phyloP scores from a whole-genome alignment of 2,329 filamentous ascomycete genomes.

The Fusarium globosum region DNA sequence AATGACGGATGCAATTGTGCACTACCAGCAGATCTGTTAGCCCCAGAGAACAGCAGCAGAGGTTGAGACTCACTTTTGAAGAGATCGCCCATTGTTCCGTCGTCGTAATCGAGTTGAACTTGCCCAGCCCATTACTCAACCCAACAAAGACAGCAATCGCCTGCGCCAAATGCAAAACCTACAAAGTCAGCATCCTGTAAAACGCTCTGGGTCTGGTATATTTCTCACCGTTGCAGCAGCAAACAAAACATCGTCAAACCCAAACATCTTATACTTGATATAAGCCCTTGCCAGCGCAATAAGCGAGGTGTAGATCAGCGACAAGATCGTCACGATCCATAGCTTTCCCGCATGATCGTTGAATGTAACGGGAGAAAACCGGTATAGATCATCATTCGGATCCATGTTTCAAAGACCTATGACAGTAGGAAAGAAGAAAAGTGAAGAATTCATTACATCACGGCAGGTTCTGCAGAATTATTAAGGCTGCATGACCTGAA shows the following conservation, averaged over 20 bases:
- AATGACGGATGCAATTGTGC: constrained; percentile 17
- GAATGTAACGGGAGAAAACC: constrained; percentile 28
- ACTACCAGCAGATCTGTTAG: constrained; percentile 1
- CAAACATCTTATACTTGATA: constrained; percentile 40
- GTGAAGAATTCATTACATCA: background rate
- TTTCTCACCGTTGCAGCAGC: constrained; percentile 22
- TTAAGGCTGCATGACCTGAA: background rate
- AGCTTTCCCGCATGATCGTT: constrained; percentile 37
- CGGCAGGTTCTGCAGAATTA: background rate
- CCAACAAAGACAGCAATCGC: constrained; percentile 36
- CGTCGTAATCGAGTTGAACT: constrained; percentile 31
- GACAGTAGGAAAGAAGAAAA: background rate
- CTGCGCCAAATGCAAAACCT: constrained; percentile 32
- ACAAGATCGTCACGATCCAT: constrained; percentile 39
- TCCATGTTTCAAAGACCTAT: too few species aligned
- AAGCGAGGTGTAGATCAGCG: constrained; percentile 35
- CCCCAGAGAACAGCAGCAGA: accelerated
- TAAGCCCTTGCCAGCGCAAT: constrained; percentile 28
- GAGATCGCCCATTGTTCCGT: constrained; percentile 25
- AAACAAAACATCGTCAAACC: constrained; percentile 32
- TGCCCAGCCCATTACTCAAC: constrained; percentile 16
- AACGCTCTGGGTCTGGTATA: too few species aligned
- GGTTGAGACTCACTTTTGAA: constrained; percentile 5
- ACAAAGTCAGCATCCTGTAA: background rate
- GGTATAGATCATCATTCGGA: background rate